Evolutionary conservation across 192 early-diverging fungal species (phyloP).

Genomic region (Coemansia sp.): DNA sequence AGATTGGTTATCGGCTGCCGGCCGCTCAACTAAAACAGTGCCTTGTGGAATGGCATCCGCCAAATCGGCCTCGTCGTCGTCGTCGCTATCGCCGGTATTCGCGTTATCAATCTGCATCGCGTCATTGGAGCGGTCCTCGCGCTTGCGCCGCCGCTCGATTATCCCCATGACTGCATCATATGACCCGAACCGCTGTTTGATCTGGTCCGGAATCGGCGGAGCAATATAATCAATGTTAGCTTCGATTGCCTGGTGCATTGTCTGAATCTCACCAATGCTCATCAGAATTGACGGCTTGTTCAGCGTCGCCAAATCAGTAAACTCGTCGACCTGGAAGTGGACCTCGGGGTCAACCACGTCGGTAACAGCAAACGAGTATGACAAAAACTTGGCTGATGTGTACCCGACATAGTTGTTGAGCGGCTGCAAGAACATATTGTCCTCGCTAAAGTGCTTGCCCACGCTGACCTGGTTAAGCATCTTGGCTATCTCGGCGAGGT

Average conservation of each 20-base stretch:
- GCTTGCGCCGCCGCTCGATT: slow-evolving; percentile 49
- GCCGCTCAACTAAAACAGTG: slow-evolving; percentile 51
- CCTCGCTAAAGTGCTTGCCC: slow-evolving; percentile 71
- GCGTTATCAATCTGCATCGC: slow-evolving; percentile 11
- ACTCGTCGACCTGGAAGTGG: slow-evolving; percentile 88
- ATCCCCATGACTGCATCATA: slow-evolving; percentile 53
- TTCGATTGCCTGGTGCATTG: slow-evolving; percentile 78
- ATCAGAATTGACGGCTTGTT: slow-evolving; percentile 88
- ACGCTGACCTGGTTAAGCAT: slow-evolving; percentile 95
- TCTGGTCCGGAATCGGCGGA: slow-evolving; percentile 53
- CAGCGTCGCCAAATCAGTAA: slow-evolving; percentile 71
- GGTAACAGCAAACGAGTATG: slow-evolving; percentile 84
- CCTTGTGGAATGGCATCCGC: slow-evolving; percentile 53
- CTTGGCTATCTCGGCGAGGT: slow-evolving; percentile 93
- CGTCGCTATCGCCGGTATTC: slow-evolving; percentile 18
- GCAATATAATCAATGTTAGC: slow-evolving; percentile 78
- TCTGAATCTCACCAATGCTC: slow-evolving; percentile 85
- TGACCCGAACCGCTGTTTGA: slow-evolving; percentile 52
- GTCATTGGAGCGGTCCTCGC: slow-evolving; percentile 23
- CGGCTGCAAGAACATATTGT: slow-evolving; percentile 67
- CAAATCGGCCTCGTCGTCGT: slow-evolving; percentile 44
- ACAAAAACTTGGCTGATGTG: slow-evolving; percentile 72
- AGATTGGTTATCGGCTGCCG: slow-evolving; percentile 13
- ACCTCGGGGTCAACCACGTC: slow-evolving; percentile 85
- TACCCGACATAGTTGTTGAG: slow-evolving; percentile 81